These are phyloP conservation scores for Amesomyces nigricolor DNA, from an alignment of 2,329 filamentous ascomycete genomes.

Conservation along the genomic window DNA sequence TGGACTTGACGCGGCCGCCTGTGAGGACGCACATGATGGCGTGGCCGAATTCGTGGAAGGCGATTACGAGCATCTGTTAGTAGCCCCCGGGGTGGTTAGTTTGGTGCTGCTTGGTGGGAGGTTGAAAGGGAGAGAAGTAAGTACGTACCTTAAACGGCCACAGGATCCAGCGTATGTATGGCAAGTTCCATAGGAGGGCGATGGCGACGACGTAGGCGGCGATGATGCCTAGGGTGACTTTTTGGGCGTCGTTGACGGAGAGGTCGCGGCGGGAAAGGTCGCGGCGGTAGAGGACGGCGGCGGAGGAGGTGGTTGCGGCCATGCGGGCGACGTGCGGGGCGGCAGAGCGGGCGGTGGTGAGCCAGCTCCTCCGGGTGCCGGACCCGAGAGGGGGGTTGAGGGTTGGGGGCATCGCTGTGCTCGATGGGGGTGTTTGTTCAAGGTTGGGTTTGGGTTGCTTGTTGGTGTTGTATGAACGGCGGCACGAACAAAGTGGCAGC, in stretches of 20 bases:
- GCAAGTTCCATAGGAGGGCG: conserved; percentile 72
- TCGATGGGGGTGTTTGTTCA: neutral
- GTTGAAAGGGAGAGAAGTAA: neutral
- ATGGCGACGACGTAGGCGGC: conserved; percentile 67
- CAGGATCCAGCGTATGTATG: conserved; percentile 66
- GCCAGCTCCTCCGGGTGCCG: neutral
- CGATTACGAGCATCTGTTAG: conserved; percentile 69
- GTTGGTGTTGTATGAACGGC: no score
- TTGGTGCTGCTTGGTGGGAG: neutral
- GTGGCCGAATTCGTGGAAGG: conserved; percentile 76
- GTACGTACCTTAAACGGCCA: conserved; percentile 71
- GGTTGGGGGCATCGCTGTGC: conserved; percentile 11
- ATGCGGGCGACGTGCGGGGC: conserved; percentile 20
- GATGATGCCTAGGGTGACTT: conserved; percentile 60
- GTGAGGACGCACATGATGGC: conserved; percentile 67
- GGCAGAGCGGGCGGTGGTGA: conserved; percentile 8
- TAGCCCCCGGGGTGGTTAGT: no score
- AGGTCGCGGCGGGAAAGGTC: conserved; percentile 51
- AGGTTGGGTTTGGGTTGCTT: no score
- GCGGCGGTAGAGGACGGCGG: conserved; percentile 40
- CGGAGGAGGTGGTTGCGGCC: conserved; percentile 5
- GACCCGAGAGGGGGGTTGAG: neutral
- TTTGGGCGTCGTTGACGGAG: conserved; percentile 60
- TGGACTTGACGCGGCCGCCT: conserved; percentile 67
- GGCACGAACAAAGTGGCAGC: no score